Conservation (phyloP, 164 flowering plant genomes). For the Umbilicus rupestris region DNA sequence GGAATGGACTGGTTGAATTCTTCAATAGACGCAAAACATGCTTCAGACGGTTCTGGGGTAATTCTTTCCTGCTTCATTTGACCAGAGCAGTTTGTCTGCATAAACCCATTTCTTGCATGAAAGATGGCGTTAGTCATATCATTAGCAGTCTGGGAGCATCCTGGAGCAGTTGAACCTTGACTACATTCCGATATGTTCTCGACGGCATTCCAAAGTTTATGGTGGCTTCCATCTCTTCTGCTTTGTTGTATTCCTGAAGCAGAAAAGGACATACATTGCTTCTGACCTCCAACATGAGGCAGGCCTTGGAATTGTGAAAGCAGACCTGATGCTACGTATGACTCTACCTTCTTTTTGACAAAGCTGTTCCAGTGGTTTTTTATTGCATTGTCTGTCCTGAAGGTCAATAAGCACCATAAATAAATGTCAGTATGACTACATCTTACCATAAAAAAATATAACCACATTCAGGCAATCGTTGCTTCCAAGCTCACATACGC, state of each 20-base stretch:
- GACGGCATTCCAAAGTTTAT: slow-evolving; percentile 27
- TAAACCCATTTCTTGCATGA: slow-evolving; percentile 23
- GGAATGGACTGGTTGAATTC: slow-evolving; percentile 32
- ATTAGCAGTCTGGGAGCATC: slow-evolving; percentile 36
- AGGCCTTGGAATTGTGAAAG: slow-evolving; percentile 50
- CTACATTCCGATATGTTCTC: slow-evolving; percentile 77
- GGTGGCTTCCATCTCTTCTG: slow-evolving; percentile 41
- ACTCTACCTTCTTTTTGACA: slow-evolving; percentile 82
- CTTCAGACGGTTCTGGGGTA: slow-evolving; percentile 31
- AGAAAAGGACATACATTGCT: slow-evolving; percentile 34
- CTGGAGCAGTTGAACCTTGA: slow-evolving; percentile 41
- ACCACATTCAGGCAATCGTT: too few relatives aligned
- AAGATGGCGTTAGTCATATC: slow-evolving; percentile 25
- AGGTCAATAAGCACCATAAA: slow-evolving; percentile 1
- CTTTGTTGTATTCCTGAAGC: slow-evolving; percentile 33
- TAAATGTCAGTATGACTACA: background rate
- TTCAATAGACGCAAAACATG: slow-evolving; percentile 26
- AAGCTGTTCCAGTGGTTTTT: slow-evolving; percentile 99
- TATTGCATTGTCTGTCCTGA: slow-evolving; percentile 98
- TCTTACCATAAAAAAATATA: background rate
- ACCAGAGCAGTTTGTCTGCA: slow-evolving; percentile 25
- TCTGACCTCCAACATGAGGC: slow-evolving; percentile 34
- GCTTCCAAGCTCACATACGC: too few relatives aligned
- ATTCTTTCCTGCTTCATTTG: slow-evolving; percentile 25
- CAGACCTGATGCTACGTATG: slow-evolving; percentile 73